phyloP scores from a whole-genome alignment of 1,139 yeast genomes.

The Eremothecium coryli region DNA sequence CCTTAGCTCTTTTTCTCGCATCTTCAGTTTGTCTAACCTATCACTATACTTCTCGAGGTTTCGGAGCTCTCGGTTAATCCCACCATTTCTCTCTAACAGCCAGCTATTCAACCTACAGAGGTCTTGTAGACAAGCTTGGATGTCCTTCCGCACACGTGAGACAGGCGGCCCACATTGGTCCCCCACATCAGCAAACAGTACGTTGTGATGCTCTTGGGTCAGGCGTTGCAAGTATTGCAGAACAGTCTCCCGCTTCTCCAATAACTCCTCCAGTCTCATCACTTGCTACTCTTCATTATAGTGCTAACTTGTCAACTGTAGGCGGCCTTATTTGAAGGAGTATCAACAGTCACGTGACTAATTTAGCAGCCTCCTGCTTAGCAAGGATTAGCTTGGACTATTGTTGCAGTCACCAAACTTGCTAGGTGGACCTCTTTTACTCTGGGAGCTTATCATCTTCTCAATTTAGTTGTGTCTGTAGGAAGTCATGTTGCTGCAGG shows the following conservation, averaged over 20 bases:
- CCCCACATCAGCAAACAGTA: slow-evolving; percentile 15
- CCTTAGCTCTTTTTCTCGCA: slow-evolving; percentile 10
- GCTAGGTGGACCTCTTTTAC: too few species aligned
- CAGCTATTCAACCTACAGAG: slow-evolving; percentile 19
- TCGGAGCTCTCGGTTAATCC: slow-evolving; percentile 18
- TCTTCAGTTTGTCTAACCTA: slow-evolving; percentile 12
- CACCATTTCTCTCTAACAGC: slow-evolving; percentile 23
- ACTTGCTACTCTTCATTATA: too few species aligned
- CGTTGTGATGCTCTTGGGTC: slow-evolving; percentile 16
- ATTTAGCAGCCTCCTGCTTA: too few species aligned
- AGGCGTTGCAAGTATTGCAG: slow-evolving; percentile 16
- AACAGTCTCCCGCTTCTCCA: slow-evolving; percentile 20
- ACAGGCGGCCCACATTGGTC: slow-evolving; percentile 12
- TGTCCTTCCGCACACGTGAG: slow-evolving; percentile 19
- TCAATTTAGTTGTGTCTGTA: too few species aligned
- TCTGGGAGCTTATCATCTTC: too few species aligned
- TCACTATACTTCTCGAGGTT: slow-evolving; percentile 11
- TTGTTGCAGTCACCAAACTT: too few species aligned
- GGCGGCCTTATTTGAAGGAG: too few species aligned
- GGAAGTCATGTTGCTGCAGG: too few species aligned
- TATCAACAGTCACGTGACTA: too few species aligned
- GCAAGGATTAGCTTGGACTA: too few species aligned
- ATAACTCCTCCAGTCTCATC: slow-evolving; percentile 22
- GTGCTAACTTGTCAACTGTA: too few species aligned
- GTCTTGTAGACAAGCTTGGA: slow-evolving; percentile 24